These are phyloP conservation scores for Drechslerella dactyloides DNA, from an alignment of 2,329 filamentous ascomycete genomes.

Conservation along the genomic window DNA sequence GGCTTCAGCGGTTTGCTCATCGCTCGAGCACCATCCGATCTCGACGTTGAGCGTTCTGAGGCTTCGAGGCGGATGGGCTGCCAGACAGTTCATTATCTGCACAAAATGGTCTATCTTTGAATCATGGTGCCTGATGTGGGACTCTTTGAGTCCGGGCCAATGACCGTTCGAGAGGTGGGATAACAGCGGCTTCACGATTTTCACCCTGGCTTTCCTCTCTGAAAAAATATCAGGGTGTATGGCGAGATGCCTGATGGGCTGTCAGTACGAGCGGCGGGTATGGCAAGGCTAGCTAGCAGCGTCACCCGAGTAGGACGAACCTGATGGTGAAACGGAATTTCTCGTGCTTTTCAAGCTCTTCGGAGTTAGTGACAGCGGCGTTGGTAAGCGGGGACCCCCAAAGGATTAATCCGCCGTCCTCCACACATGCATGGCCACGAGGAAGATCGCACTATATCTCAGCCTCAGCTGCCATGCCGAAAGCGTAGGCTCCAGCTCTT, in stretches of 20 bases:
- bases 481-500: too few relatives aligned
- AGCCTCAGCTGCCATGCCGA: too few relatives aligned
- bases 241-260: slow-evolving; percentile 19
- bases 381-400: slow-evolving; percentile 34
- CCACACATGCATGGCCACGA: slow-evolving; percentile 22
- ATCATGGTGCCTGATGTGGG: slow-evolving; percentile 15
- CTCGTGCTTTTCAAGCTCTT: slow-evolving; percentile 33
- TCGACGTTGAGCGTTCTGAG: slow-evolving; percentile 32
- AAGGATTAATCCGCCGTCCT: slow-evolving; percentile 19
- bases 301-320: neutral
- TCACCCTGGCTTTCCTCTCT: slow-evolving; percentile 12
- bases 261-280: neutral
- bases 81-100: slow-evolving; percentile 23
- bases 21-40: neutral
- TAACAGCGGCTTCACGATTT: slow-evolving; percentile 8
- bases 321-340: slow-evolving; percentile 34
- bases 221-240: slow-evolving; percentile 18
- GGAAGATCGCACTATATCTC: slow-evolving; percentile 20
- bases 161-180: slow-evolving; percentile 24
- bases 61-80: slow-evolving; percentile 15
- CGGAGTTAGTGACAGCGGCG: slow-evolving; percentile 19
- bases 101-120: slow-evolving; percentile 12
- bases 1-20: neutral
- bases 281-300: neutral
- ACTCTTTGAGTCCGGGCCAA: slow-evolving; percentile 26